Base-by-base conservation (phyloP, 2,329 filamentous ascomycete species). In the Colletotrichum scovillei region DNA sequence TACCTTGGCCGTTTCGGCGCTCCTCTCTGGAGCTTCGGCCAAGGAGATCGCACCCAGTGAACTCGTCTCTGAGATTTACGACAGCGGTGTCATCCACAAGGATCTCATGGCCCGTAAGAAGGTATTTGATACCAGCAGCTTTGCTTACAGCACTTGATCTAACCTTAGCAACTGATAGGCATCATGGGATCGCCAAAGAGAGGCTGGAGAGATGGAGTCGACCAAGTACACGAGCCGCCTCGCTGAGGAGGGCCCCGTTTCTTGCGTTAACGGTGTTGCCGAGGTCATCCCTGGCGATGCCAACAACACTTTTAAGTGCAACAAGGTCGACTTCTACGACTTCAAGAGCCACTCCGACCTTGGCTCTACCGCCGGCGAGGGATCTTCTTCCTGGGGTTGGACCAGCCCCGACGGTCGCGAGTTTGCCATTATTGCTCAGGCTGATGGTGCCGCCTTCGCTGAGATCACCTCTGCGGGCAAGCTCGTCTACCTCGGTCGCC, bases 281-380 rank as follows among this genome's bases (percentile, higher is more conserved):
- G 72, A 56, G 16, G 73, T 72, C 26, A 60, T 76, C 22, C 69
- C 73, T 19, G 75, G 72, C 32, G 74, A 76, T 30, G 63, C 73
- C 14, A 72, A 67, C 26, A 74, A 75, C 64, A 76, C 74, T 24
- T 76, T 76, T 66, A 72, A 64, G 56, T 76, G 75, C 69, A 73
- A 76, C 46, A 69, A 62, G 30, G 67, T 76, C 28, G 72, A 76
- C 74, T 82, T 89, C 19, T 86, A 88, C 76, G 86, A 89, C 78
- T 90, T 90, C 79, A 81, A 87, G 70, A 85, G 83, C 59, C 88
- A 90, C 76, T 82, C 85, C 7, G 83, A 86, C 59, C 83, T 90
- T 5, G 88, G 88, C 8, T 87, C 84, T 74, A 73, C 74, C 75
- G 76, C 76, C 22, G 66, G 65, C 35, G 73, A 74, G 56, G 81